Conservation (phyloP, 2,329 filamentous ascomycete species). For the Lasiodiplodia sp. region DNA sequence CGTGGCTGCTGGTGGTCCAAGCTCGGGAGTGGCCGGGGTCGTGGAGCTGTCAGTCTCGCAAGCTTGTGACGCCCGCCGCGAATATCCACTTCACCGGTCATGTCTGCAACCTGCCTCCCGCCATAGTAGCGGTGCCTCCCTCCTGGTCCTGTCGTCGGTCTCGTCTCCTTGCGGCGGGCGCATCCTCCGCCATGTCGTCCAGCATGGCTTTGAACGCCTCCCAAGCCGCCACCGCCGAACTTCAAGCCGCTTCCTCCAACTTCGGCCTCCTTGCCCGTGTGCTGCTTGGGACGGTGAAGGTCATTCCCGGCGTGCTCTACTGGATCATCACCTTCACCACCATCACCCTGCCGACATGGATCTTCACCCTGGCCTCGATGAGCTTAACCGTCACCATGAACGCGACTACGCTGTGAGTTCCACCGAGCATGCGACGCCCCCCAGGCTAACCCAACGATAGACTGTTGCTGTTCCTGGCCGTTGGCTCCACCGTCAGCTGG, state of each 20-base stretch:
- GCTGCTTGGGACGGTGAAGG: conserved; percentile 57
- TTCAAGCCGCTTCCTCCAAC: conserved; percentile 35
- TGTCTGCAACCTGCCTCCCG: neutral
- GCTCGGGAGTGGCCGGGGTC: conserved; percentile 6
- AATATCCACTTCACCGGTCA: neutral
- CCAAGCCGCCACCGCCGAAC: conserved; percentile 12
- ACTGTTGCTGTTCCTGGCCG: conserved; percentile 71
- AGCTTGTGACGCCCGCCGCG: conserved; percentile 1
- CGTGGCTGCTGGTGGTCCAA: conserved; percentile 17
- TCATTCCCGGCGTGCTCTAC: conserved; percentile 69
- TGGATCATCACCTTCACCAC: conserved; percentile 85
- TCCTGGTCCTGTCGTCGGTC: neutral
- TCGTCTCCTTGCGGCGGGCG: neutral
- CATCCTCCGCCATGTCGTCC: conserved; percentile 2
- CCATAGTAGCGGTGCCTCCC: conserved; percentile 8
- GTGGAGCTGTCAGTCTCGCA: conserved; percentile 12
- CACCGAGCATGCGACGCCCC: neutral
- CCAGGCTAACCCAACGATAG: conserved; percentile 55
- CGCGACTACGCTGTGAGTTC: conserved; percentile 84
- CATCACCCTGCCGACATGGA: conserved; percentile 85
- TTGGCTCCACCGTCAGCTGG: conserved; percentile 90
- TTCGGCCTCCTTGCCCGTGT: conserved; percentile 57
- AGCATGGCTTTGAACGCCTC: conserved; percentile 6
- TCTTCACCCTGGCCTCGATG: conserved; percentile 89
- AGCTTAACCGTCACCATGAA: conserved; percentile 99